Base-by-base conservation (phyloP, 805 yeast species). In the Spathaspora passalidarum region DNA sequence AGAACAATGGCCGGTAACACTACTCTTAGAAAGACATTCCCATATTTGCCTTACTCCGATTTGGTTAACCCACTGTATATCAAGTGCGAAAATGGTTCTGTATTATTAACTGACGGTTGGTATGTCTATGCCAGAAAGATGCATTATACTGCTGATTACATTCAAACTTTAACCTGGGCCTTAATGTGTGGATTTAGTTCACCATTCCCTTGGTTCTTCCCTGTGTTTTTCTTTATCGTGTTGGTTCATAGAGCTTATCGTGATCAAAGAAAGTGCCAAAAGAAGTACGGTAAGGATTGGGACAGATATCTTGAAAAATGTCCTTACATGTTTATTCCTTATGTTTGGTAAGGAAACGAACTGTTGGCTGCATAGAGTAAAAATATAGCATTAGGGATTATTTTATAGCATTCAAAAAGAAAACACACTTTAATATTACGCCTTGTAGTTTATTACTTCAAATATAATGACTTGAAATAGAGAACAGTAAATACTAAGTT, bases 241-340 rank as follows among this genome's bases (percentile, higher is more conserved):
- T 80, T 94, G 63, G 66, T 84, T 39, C 99, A 94, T 69, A 84
- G 99, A 69, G 89, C 96, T 37, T 63, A 74, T 53, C 85, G 99
- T 72, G 99, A 94, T 70, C 79, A 84, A 54, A 78, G 82, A 52
- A 89, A 92, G 66, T 89, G 97, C 68, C 79, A 75, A 55, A 75
- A 71, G 63, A 94, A 94, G 73, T 94, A 94, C 60, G 98, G 98
- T 38, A 85, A 80, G 37, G 99, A 94, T 69, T 94, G 97, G 97
- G 86, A 80, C 51, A 80, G 79, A 62, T 94, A 91, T 69, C 75
- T 81, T 57, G 80, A 87, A 58, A 86, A 83, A 48, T 92, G 97
- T 65, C 98, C 98, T 23, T 94, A 88, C 69, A 63, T 88, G 61
- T 90, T 88, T 69, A 87, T 94, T 63, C 99, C 99, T 38, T 88